Evolutionary conservation across 345 rosid genomes (phyloP).

Genomic region (sweet orange (Citrus sinensis)): DNA sequence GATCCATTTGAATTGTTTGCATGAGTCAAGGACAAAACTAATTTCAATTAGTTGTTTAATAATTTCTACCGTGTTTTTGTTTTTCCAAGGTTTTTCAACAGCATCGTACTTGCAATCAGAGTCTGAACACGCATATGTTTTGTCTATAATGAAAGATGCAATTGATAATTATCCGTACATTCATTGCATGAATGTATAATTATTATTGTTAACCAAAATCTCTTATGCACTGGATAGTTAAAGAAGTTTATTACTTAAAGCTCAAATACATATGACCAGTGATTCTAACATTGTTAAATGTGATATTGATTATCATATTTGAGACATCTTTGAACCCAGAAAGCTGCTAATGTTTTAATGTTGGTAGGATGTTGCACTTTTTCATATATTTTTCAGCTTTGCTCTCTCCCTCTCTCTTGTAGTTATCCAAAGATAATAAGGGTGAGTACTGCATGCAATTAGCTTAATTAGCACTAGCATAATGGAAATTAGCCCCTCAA

Average conservation of each 20-base stretch:
- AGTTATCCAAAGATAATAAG: background rate
- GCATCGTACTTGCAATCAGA: background rate
- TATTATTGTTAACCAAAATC: background rate
- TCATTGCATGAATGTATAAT: background rate
- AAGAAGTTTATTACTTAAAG: background rate
- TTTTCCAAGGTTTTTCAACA: conserved; percentile 4
- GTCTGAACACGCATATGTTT: background rate
- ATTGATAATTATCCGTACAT: background rate
- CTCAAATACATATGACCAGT: background rate
- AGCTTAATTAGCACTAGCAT: background rate
- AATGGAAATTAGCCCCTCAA: background rate
- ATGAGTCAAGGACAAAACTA: too few species aligned
- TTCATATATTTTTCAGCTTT: background rate
- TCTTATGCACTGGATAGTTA: background rate
- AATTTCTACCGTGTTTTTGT: background rate
- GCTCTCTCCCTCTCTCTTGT: background rate
- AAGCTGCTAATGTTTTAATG: background rate
- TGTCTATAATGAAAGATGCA: background rate
- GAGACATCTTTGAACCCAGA: background rate
- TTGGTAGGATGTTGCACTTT: background rate
- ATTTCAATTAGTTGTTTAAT: background rate
- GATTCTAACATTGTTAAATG: background rate
- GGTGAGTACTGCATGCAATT: background rate
- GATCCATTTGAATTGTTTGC: background rate
- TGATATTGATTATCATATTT: conserved; percentile 1